These are phyloP conservation scores for Begonia loranthoides DNA, from an alignment of 306 rosid species.

Conservation along the genomic window DNA sequence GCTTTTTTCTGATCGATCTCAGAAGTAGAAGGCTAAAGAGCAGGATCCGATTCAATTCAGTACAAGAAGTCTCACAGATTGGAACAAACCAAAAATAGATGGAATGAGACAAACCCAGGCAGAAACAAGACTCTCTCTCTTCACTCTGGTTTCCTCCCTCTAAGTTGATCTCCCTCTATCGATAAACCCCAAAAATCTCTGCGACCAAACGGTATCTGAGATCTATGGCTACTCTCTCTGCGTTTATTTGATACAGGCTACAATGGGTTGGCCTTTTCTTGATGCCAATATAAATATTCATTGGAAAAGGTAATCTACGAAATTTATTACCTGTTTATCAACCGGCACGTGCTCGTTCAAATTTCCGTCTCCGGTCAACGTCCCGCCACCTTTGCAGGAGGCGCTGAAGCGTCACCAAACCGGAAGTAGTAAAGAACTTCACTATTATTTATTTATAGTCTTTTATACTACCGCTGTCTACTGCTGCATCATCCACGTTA, in stretches of 20 bases:
- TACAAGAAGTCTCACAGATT: neutral
- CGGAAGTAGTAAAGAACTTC: neutral
- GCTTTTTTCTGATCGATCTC: slow-evolving; percentile 39
- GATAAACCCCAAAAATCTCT: slow-evolving; percentile 17
- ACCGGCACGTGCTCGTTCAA: slow-evolving; percentile 27
- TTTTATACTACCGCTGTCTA: too few species aligned
- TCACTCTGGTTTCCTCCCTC: neutral
- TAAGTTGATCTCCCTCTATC: neutral
- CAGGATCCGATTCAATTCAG: slow-evolving; percentile 17
- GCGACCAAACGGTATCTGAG: slow-evolving; percentile 1
- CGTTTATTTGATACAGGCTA: slow-evolving; percentile 12
- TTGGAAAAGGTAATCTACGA: slow-evolving; percentile 9
- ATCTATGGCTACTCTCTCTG: slow-evolving; percentile 14
- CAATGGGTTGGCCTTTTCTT: slow-evolving; percentile 11
- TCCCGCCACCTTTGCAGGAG: neutral
- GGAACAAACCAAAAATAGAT: slow-evolving; percentile 25
- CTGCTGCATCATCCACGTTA: too few species aligned
- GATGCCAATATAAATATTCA: slow-evolving; percentile 23
- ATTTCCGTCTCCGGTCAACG: slow-evolving; percentile 22
- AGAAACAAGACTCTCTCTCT: neutral
- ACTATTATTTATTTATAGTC: too few species aligned
- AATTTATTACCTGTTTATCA: slow-evolving; percentile 6
- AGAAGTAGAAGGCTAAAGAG: slow-evolving; percentile 32
- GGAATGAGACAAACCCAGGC: slow-evolving; percentile 17
- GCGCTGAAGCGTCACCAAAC: slow-evolving; percentile 17